These are phyloP conservation scores for Brassica cretica DNA, from an alignment of 345 rosid genomes.

Conservation along the genomic window DNA sequence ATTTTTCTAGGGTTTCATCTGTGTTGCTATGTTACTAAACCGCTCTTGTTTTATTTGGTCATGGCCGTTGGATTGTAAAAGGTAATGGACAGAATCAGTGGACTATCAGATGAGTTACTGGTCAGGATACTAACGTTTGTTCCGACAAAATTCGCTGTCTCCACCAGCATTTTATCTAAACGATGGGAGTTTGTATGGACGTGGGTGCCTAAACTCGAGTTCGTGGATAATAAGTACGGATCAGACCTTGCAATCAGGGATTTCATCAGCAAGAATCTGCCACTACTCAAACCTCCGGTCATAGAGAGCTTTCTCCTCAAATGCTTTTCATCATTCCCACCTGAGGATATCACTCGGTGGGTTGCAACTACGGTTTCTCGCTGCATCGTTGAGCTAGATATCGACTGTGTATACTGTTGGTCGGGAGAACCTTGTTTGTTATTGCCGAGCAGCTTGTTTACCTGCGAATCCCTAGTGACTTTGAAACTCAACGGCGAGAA, in stretches of 20 bases:
- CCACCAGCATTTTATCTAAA: neutral
- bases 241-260: neutral
- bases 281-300: neutral
- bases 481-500: neutral
- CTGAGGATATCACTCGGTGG: neutral
- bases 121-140: neutral
- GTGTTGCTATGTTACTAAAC: neutral
- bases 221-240: neutral
- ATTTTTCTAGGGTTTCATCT: neutral
- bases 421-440: neutral
- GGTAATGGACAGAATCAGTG: slow-evolving; percentile 4
- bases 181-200: neutral
- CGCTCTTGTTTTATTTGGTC: neutral
- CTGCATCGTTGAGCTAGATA: neutral
- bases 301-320: neutral
- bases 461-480: neutral
- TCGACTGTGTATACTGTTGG: neutral
- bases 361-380: neutral
- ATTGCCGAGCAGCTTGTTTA: slow-evolving; percentile 14
- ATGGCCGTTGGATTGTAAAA: neutral
- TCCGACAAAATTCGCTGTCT: neutral
- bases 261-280: neutral
- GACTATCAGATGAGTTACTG: neutral
- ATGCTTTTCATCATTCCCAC: neutral
- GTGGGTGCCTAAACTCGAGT: neutral